A percentile compares a stretch with the other conserved stretches of the same genome.
Evolutionary conservation across 164 flowering plant genomes (phyloP).

Genomic region (Taxillus chinensis): DNA sequence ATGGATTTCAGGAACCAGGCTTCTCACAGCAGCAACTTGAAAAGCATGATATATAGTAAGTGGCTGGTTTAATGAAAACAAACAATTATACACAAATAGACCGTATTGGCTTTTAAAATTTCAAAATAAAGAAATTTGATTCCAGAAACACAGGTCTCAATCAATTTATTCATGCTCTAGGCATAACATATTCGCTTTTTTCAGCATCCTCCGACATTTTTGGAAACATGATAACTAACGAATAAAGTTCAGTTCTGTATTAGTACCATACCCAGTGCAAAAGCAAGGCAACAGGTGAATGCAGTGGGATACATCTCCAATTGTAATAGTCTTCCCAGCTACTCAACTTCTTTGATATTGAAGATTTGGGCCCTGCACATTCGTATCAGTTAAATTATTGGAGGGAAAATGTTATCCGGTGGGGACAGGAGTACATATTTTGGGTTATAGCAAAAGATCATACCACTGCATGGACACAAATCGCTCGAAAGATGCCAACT

Average conservation of each 20-base stretch:
- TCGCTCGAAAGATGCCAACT: conserved; percentile 61
- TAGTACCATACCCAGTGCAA: conserved; percentile 77
- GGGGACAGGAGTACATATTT: neutral
- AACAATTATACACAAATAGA: neutral
- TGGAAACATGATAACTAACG: too few species aligned
- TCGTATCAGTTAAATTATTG: conserved; percentile 1
- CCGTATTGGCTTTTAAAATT: neutral
- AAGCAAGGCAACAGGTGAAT: conserved; percentile 78
- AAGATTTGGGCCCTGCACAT: conserved; percentile 48
- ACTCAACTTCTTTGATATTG: conserved; percentile 26
- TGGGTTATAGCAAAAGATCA: neutral
- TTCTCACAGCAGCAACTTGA: conserved; percentile 31
- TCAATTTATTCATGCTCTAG: too few species aligned
- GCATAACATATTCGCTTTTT: too few species aligned
- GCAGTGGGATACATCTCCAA: conserved; percentile 75
- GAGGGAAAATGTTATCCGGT: conserved; percentile 1
- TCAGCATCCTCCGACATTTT: too few species aligned
- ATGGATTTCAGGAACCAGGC: conserved; percentile 16
- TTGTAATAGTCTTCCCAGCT: conserved; percentile 78
- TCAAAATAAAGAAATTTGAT: too few species aligned
- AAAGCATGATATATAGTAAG: conserved; percentile 51
- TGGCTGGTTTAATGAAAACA: conserved; percentile 41
- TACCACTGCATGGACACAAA: conserved; percentile 72
- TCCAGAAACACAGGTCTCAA: too few species aligned
- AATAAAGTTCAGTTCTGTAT: neutral